Percentiles rank a stretch among this genome's conserved stretches.
These are phyloP conservation scores for Arachnopeziza araneosa DNA, from an alignment of 2,329 filamentous ascomycete species.

Conservation along the genomic window DNA sequence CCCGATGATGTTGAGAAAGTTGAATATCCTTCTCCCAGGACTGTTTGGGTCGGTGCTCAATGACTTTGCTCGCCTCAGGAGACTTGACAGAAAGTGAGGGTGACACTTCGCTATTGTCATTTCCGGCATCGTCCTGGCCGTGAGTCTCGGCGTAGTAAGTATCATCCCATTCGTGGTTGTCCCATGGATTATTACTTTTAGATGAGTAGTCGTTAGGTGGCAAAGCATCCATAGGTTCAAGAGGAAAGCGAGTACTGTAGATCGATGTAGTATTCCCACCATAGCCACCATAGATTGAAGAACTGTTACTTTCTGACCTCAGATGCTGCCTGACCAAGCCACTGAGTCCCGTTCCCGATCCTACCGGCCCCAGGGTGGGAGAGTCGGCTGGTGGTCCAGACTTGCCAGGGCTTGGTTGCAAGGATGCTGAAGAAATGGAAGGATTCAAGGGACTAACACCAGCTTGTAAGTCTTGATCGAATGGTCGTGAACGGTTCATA, in stretches of 20 bases:
- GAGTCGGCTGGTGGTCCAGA: constrained; percentile 49
- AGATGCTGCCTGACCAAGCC: constrained; percentile 82
- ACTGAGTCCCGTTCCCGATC: constrained; percentile 56
- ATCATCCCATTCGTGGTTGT: constrained; percentile 29
- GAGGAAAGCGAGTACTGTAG: constrained; percentile 36
- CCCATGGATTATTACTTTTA: constrained; percentile 44
- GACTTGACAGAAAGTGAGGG: constrained; percentile 13
- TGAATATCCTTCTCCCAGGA: constrained; percentile 28
- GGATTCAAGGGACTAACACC: background rate
- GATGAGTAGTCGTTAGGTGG: constrained; percentile 31
- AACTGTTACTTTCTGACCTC: constrained; percentile 72
- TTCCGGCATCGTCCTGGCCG: constrained; percentile 6
- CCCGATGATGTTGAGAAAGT: constrained; percentile 36
- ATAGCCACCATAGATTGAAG: constrained; percentile 61
- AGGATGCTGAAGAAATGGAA: background rate
- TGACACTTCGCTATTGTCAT: constrained; percentile 11
- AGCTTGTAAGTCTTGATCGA: constrained; percentile 1
- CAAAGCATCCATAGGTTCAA: constrained; percentile 29
- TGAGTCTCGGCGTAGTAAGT: constrained; percentile 13
- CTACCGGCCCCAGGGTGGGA: constrained; percentile 65
- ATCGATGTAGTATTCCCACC: constrained; percentile 40
- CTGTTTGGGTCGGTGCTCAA: constrained; percentile 12
- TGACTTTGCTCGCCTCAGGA: constrained; percentile 4
- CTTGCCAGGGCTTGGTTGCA: constrained; percentile 1
- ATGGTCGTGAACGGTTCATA: constrained; percentile 16